Evolutionary conservation across 768 basidiomycete genomes (phyloP).

Genomic region (Lactarius akahatsu): DNA sequence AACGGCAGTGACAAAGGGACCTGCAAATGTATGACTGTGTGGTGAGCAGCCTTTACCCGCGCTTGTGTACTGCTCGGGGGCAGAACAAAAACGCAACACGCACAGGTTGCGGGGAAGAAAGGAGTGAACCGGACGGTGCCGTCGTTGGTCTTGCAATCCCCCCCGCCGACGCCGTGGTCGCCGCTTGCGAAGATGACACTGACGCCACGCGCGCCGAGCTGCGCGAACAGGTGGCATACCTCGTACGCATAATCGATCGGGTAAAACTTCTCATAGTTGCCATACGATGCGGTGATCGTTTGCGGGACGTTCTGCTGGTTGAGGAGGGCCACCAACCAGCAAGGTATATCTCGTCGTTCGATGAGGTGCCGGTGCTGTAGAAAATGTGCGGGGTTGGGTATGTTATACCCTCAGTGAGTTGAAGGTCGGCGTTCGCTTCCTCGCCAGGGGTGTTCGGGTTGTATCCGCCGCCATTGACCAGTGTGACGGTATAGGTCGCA

Average conservation of each 20-base stretch:
- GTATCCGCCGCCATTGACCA: not conserved
- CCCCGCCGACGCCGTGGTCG: not conserved
- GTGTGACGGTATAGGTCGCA: not conserved
- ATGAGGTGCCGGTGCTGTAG: not conserved
- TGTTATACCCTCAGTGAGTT: not conserved
- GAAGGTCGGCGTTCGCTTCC: not conserved
- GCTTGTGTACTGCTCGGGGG: not conserved
- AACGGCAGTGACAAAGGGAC: too few relatives aligned
- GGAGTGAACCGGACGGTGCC: not conserved
- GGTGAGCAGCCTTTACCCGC: too few relatives aligned
- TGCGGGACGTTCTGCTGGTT: not conserved
- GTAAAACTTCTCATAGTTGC: not conserved
- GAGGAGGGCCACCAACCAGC: not conserved
- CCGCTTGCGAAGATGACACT: not conserved
- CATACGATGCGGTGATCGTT: not conserved
- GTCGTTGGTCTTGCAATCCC: not conserved
- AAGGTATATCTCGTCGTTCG: not conserved
- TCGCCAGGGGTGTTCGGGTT: not conserved
- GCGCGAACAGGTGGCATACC: not conserved
- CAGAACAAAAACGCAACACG: not conserved
- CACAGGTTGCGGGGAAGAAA: not conserved
- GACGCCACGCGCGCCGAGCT: not conserved
- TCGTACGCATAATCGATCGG: not conserved
- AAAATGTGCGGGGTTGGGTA: not conserved
- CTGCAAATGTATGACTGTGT: too few relatives aligned